Conservation (phyloP, 2,329 filamentous ascomycete species). For the Penicillium occitanis region DNA sequence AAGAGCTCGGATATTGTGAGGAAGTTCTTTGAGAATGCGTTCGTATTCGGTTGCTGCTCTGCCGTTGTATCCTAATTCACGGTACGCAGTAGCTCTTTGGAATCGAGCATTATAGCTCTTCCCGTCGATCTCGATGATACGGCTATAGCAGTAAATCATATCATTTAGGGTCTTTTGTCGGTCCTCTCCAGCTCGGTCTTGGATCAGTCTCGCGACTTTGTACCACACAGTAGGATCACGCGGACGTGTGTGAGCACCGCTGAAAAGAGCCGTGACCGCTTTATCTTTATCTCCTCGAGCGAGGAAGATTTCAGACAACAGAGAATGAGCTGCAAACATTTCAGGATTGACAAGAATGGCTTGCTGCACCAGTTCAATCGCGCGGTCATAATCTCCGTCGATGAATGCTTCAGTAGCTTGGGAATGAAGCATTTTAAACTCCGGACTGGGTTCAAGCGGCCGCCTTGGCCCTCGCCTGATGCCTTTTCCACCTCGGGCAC, state of each 20-base stretch:
- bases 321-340: constrained; percentile 60
- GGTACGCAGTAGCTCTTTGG: constrained; percentile 57
- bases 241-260: constrained; percentile 58
- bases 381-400: constrained; percentile 48
- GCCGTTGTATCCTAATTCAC: constrained; percentile 49
- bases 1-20: constrained; percentile 56
- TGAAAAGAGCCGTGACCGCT: constrained; percentile 57
- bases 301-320: constrained; percentile 60
- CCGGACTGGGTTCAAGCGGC: constrained; percentile 48
- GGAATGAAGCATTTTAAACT: constrained; percentile 50
- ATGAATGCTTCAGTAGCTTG: constrained; percentile 52
- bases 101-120: constrained; percentile 55
- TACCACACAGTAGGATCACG: constrained; percentile 59
- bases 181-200: constrained; percentile 50
- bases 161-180: constrained; percentile 46
- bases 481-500: constrained; percentile 46
- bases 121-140: constrained; percentile 55
- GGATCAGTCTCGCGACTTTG: constrained; percentile 56
- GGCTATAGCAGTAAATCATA: constrained; percentile 55
- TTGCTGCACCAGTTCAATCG: constrained; percentile 44
- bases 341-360: constrained; percentile 61
- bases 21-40: constrained; percentile 54
- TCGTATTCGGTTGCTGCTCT: constrained; percentile 54
- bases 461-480: constrained; percentile 49
- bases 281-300: constrained; percentile 58